Evolutionary conservation across 1,284 basidiomycete species (phyloP).

Genomic region (Rhodotorula sp.): DNA sequence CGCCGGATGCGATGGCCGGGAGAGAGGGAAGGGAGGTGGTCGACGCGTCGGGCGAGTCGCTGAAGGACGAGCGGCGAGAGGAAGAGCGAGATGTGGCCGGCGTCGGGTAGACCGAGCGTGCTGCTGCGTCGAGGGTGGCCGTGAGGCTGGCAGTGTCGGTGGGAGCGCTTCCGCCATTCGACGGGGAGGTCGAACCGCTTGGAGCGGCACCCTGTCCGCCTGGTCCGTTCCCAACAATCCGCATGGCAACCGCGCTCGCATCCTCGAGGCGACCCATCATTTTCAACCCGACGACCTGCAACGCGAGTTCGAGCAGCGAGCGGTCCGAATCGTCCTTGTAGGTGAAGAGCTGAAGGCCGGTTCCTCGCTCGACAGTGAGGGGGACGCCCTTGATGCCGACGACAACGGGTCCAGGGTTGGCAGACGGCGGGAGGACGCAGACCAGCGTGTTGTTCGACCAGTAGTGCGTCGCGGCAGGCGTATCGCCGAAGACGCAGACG

Average conservation of each 20-base stretch:
- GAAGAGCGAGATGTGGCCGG: conserved; percentile 45
- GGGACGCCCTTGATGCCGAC: conserved; percentile 77
- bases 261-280: conserved; percentile 95
- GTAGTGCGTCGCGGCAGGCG: conserved; percentile 75
- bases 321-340: conserved; percentile 88
- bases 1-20: conserved; percentile 6
- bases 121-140: conserved; percentile 21
- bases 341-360: conserved; percentile 65
- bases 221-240: conserved; percentile 47
- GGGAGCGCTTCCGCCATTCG: neutral
- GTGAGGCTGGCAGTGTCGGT: conserved; percentile 27
- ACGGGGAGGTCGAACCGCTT: neutral
- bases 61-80: conserved; percentile 26
- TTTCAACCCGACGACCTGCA: conserved; percentile 91
- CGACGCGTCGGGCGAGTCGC: neutral
- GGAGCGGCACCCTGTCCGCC: neutral
- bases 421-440: conserved; percentile 82
- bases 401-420: conserved; percentile 78
- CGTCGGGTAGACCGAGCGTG: conserved; percentile 44
- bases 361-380: conserved; percentile 43
- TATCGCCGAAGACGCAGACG: conserved; percentile 81
- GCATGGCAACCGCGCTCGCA: conserved; percentile 76
- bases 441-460: conserved; percentile 94
- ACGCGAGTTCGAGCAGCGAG: conserved; percentile 88
- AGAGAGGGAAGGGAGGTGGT: neutral